phyloP scores from a whole-genome alignment of 129 eudicot species.

The Artemisia annua region DNA sequence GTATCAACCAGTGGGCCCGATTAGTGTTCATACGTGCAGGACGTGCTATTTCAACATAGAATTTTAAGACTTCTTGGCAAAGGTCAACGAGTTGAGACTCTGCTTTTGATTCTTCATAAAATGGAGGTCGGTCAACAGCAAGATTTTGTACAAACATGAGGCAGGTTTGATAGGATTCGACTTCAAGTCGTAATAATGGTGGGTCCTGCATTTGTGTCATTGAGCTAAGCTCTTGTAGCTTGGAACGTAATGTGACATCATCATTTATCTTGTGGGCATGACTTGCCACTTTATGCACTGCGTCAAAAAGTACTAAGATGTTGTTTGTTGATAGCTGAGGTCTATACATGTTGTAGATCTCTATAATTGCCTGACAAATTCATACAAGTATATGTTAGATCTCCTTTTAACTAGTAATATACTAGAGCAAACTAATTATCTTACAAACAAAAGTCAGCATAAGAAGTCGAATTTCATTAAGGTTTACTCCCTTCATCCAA shows the following conservation, averaged over 20 bases:
- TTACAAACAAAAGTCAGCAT: conserved; percentile 3
- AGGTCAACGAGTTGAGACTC: conserved; percentile 76
- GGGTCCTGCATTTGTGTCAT: conserved; percentile 95
- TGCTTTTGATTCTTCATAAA: conserved; percentile 55
- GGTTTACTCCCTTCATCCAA: too few relatives aligned
- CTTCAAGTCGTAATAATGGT: conserved; percentile 85
- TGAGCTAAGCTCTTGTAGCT: conserved; percentile 67
- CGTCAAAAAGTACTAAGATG: conserved; percentile 59
- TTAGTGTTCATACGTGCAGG: conserved; percentile 37
- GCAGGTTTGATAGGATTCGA: conserved; percentile 85
- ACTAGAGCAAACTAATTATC: neutral
- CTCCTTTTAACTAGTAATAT: conserved; percentile 1
- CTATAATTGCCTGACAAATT: conserved; percentile 74
- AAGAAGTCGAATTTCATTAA: neutral
- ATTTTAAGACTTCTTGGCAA: conserved; percentile 67
- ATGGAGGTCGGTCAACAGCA: conserved; percentile 52
- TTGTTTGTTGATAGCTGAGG: conserved; percentile 63
- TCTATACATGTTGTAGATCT: conserved; percentile 75
- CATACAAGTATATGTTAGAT: conserved; percentile 12
- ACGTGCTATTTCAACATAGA: conserved; percentile 56
- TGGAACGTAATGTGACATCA: conserved; percentile 56
- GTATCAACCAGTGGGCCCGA: conserved; percentile 54
- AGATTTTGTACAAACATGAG: conserved; percentile 81
- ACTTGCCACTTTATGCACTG: conserved; percentile 66
- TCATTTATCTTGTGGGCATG: conserved; percentile 85